phyloP scores from a whole-genome alignment of 176 grass and related monocot species.

The Aechmea fasciata region DNA sequence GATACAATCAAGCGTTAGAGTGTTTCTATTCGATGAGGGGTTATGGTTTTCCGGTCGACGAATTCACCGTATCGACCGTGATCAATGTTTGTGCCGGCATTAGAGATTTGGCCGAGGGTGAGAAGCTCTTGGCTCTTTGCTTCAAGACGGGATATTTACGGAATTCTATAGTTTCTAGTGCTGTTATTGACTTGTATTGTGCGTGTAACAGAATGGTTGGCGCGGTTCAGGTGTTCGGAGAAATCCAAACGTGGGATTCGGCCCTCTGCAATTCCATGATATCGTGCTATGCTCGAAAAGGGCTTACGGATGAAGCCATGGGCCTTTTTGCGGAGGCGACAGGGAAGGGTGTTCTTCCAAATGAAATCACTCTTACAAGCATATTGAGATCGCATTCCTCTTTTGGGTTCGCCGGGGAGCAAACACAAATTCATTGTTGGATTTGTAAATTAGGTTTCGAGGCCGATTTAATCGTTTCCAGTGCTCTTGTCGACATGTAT shows the following conservation, averaged over 20 bases:
- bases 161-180: conserved; percentile 62
- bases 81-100: conserved; percentile 42
- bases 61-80: conserved; percentile 45
- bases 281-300: conserved; percentile 49
- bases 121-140: conserved; percentile 58
- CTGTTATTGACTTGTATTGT: conserved; percentile 56
- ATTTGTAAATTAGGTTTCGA: conserved; percentile 65
- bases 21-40: conserved; percentile 41
- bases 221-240: conserved; percentile 43
- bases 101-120: conserved; percentile 43
- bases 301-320: conserved; percentile 53
- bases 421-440: conserved; percentile 63
- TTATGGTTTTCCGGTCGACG: conserved; percentile 45
- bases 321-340: conserved; percentile 42
- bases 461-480: conserved; percentile 48
- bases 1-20: conserved; percentile 29
- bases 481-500: conserved; percentile 73
- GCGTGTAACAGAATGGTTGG: conserved; percentile 46
- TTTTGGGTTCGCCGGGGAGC: conserved; percentile 53
- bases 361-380: conserved; percentile 61
- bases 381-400: conserved; percentile 60
- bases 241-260: conserved; percentile 42
- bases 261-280: conserved; percentile 62
- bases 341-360: conserved; percentile 53
- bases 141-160: conserved; percentile 56